Evolutionary conservation across 2,329 filamentous ascomycete species (phyloP).

Genomic region (Cladosporium colombiae): DNA sequence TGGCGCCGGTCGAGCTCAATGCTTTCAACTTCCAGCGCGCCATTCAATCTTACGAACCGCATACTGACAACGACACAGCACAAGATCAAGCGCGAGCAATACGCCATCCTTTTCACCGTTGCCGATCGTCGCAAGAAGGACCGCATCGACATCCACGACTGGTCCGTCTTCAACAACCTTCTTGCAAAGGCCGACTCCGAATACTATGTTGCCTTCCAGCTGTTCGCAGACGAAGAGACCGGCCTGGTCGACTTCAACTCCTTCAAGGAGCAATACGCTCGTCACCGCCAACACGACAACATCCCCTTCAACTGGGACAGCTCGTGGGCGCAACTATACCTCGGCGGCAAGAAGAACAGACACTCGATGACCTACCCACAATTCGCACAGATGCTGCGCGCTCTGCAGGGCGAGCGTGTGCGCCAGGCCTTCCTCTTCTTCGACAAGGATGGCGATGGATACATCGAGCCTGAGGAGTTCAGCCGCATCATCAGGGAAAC

Average conservation of each 20-base stretch:
- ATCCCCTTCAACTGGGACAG: constrained; percentile 97
- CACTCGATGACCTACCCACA: constrained; percentile 94
- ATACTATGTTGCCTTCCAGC: constrained; percentile 96
- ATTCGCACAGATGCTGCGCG: constrained; percentile 97
- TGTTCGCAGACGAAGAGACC: constrained; percentile 84
- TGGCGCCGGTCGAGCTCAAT: background rate
- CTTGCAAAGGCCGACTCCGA: constrained; percentile 93
- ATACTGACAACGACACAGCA: constrained; percentile 60
- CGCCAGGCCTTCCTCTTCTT: constrained; percentile 91
- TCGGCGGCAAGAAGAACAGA: constrained; percentile 81
- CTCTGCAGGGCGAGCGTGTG: constrained; percentile 92
- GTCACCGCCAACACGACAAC: constrained; percentile 80
- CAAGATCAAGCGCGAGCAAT: constrained; percentile 96
- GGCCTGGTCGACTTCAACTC: constrained; percentile 88
- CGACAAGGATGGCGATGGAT: constrained; percentile 89
- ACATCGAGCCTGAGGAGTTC: constrained; percentile 93
- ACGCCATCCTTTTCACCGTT: constrained; percentile 87
- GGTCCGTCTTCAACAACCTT: constrained; percentile 91
- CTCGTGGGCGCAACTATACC: constrained; percentile 94
- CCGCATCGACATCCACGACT: constrained; percentile 78
- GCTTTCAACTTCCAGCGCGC: background rate
- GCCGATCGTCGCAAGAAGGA: constrained; percentile 78
- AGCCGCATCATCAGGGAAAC: constrained; percentile 95
- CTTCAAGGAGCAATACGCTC: constrained; percentile 80
- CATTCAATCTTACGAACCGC: background rate